phyloP scores from a whole-genome alignment of 257 asterid species.

The Marsdenia floribunda region DNA sequence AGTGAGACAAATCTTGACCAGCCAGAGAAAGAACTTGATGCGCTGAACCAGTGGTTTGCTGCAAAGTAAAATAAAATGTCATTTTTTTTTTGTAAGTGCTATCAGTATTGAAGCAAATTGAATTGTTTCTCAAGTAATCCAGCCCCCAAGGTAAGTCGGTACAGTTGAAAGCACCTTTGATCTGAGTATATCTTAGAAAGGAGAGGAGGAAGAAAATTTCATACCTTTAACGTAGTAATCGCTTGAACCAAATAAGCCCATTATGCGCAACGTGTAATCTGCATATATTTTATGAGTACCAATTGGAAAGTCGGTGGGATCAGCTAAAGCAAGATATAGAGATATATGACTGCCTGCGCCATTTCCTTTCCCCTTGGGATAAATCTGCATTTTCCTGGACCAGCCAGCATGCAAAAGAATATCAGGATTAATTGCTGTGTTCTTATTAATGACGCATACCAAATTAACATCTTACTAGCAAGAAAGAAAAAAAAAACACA shows the following conservation, averaged over 20 bases:
- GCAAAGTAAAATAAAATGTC: constrained; percentile 23
- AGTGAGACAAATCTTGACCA: constrained; percentile 55
- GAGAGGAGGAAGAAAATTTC: constrained; percentile 2
- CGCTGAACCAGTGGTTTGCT: constrained; percentile 63
- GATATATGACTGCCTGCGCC: constrained; percentile 47
- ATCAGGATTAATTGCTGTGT: neutral
- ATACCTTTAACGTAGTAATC: constrained; percentile 49
- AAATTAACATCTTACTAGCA: neutral
- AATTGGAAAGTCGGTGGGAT: constrained; percentile 38
- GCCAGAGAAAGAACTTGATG: constrained; percentile 37
- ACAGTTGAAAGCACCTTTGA: too few relatives aligned
- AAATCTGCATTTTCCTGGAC: constrained; percentile 58
- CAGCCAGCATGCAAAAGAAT: neutral
- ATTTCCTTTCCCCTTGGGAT: constrained; percentile 55
- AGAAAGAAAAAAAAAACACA: neutral
- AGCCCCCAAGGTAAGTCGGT: too few relatives aligned
- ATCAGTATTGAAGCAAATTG: too few relatives aligned
- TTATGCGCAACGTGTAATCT: constrained; percentile 47
- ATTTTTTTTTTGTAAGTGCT: too few relatives aligned
- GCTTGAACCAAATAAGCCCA: constrained; percentile 38
- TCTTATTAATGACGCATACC: neutral
- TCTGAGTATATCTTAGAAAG: neutral
- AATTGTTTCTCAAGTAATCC: too few relatives aligned
- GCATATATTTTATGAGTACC: constrained; percentile 39
- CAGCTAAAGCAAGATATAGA: constrained; percentile 51